phyloP scores from a whole-genome alignment of 2,329 filamentous ascomycete genomes.

The Aspergillus sp. region DNA sequence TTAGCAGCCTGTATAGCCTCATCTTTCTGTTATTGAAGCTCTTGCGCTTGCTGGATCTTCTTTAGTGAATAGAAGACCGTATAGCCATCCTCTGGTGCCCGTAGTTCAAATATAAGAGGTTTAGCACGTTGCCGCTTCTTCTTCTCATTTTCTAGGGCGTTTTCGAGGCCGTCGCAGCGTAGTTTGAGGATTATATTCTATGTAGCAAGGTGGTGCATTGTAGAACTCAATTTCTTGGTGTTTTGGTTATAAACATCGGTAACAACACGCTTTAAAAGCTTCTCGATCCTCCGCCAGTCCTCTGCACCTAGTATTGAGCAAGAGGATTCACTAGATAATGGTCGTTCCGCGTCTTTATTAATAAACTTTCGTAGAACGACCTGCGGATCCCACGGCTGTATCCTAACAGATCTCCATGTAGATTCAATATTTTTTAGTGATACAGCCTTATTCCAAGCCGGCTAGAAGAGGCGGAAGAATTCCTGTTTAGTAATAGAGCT shows the following conservation, averaged over 20 bases:
- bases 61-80: slow-evolving; percentile 1
- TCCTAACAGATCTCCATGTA: slow-evolving; percentile 1
- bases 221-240: slow-evolving; percentile 6
- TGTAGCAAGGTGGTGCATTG: slow-evolving; percentile 3
- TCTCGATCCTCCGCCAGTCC: slow-evolving; percentile 3
- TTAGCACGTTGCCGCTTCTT: background rate
- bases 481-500: slow-evolving; percentile 1
- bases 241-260: slow-evolving; percentile 2
- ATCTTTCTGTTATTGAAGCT: slow-evolving; percentile 1
- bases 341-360: background rate
- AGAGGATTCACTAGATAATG: background rate
- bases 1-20: slow-evolving; percentile 2
- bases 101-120: background rate
- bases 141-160: background rate
- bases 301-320: background rate
- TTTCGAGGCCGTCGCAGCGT: background rate
- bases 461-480: slow-evolving; percentile 7
- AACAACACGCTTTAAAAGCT: slow-evolving; percentile 2
- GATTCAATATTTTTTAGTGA: slow-evolving; percentile 1
- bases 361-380: slow-evolving; percentile 4
- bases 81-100: background rate
- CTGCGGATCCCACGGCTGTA: background rate
- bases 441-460: background rate
- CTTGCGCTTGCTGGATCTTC: slow-evolving; percentile 4
- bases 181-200: slow-evolving; percentile 4